A percentile compares a stretch with the other conserved stretches of the same genome.
Evolutionary conservation across 352 stramenopile species (phyloP).

Genomic region (Blastocystis sp.): DNA sequence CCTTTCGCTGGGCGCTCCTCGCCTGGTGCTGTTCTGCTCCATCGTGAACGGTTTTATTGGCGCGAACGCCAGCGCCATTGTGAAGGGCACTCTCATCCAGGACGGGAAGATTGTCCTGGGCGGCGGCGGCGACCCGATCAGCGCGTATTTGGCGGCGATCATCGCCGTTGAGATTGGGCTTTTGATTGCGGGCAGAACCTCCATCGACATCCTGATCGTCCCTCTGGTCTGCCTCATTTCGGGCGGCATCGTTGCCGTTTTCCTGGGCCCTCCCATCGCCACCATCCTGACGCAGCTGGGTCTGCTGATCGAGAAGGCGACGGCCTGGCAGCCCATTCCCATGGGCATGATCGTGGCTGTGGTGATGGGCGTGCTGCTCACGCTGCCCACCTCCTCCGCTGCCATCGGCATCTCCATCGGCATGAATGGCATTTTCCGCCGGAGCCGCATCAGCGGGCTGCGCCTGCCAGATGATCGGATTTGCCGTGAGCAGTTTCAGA

Average conservation of each 20-base stretch:
- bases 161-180: constrained; percentile 33
- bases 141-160: constrained; percentile 38
- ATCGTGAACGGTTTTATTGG: constrained; percentile 55
- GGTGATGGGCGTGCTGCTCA: constrained; percentile 51
- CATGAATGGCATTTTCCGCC: constrained; percentile 46
- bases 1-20: constrained; percentile 10
- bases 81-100: neutral
- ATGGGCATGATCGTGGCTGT: constrained; percentile 53
- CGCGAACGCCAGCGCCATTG: constrained; percentile 10
- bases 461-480: constrained; percentile 55
- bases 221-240: constrained; percentile 48
- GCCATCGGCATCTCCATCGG: constrained; percentile 61
- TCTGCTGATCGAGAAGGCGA: constrained; percentile 1
- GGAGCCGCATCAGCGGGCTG: constrained; percentile 47
- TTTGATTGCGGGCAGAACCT: constrained; percentile 45
- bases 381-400: constrained; percentile 45
- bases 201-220: constrained; percentile 53
- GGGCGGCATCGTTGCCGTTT: neutral
- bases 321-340: constrained; percentile 22
- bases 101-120: neutral
- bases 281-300: neutral
- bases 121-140: constrained; percentile 46
- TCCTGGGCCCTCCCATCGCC: constrained; percentile 30
- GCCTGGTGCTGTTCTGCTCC: constrained; percentile 40
- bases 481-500: constrained; percentile 53